phyloP scores from a whole-genome alignment of 805 yeast species.

The Spathaspora gorwiae region DNA sequence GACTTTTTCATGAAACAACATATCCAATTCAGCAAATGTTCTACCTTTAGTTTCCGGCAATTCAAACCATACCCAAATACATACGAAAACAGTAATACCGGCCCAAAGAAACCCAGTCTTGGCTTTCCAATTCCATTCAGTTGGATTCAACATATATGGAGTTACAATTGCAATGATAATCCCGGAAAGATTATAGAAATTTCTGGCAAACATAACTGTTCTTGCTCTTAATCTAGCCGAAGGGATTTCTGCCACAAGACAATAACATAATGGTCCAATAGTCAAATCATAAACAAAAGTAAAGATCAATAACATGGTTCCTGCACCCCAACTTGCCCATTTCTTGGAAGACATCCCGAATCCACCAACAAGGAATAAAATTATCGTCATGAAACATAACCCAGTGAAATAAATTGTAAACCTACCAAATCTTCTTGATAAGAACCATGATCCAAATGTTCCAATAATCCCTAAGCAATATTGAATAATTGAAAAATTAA shows the following conservation, averaged over 20 bases:
- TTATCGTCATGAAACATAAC: slow-evolving; percentile 24
- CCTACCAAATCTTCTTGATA: slow-evolving; percentile 38
- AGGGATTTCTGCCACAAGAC: slow-evolving; percentile 37
- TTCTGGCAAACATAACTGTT: slow-evolving; percentile 36
- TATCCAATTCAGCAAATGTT: slow-evolving; percentile 58
- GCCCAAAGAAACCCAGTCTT: slow-evolving; percentile 43
- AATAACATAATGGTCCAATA: slow-evolving; percentile 35
- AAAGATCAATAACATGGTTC: slow-evolving; percentile 42
- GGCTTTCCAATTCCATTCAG: slow-evolving; percentile 45
- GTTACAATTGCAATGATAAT: slow-evolving; percentile 28
- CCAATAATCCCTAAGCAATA: slow-evolving; percentile 44
- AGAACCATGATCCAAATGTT: slow-evolving; percentile 42
- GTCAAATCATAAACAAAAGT: slow-evolving; percentile 44
- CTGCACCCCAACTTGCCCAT: slow-evolving; percentile 40
- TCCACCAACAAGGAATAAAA: slow-evolving; percentile 42
- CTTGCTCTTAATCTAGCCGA: slow-evolving; percentile 33
- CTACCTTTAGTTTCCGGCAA: slow-evolving; percentile 58
- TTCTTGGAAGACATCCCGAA: slow-evolving; percentile 24
- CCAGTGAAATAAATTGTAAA: slow-evolving; percentile 38
- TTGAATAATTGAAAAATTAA: slow-evolving; percentile 44
- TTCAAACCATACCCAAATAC: slow-evolving; percentile 45
- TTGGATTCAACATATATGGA: slow-evolving; percentile 41
- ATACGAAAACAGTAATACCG: slow-evolving; percentile 24
- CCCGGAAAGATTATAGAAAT: slow-evolving; percentile 32
- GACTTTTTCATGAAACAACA: slow-evolving; percentile 39